Evolutionary conservation across 2,329 filamentous ascomycete species (phyloP), one percentile per base, ranked within the genome.

Genomic region (Tolypocladium capitatum): DNA sequence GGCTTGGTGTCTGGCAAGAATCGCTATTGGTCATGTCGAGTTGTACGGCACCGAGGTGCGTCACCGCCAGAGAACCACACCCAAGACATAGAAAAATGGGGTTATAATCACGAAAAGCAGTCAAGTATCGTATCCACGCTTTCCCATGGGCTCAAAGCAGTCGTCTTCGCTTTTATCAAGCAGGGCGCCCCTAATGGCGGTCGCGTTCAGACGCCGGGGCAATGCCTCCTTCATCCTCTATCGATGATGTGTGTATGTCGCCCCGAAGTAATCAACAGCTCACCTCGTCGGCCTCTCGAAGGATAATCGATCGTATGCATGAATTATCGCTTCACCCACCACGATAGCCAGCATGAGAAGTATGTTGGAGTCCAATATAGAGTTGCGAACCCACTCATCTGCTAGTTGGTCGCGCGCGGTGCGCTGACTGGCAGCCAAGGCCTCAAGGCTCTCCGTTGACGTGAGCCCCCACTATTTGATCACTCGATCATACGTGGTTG

Each of bases 401-500:
- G 38, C 38, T 7, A 30, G 18, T 42, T n/a, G n/a, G n/a, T n/a
- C n/a, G n/a, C n/a, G n/a, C n/a, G n/a, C n/a, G n/a, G n/a, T n/a
- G n/a, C n/a, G n/a, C n/a, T n/a, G n/a, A n/a, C n/a, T n/a, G n/a
- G n/a, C n/a, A n/a, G n/a, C n/a, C n/a, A n/a, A n/a, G n/a, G n/a
- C n/a, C n/a, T n/a, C n/a, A 13, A 42, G 38, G 38, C 14, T 10
- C 24, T 28, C 24, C n/a, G 38, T 9, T 7, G 38, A 28, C 6
- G 16, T 28, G 38, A 42, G 38, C 24, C 24, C 24, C 24, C 16
- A 18, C 38, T 71, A 86, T 68, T 81, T 83, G 60, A 87, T 64
- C 36, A 96, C 90, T 46, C 82, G 74, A 53, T 97, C 89, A 60
- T 89, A 98, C 7, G 68, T 65, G 56, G 81, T 73, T 3, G 81